Conservation (phyloP, 2,329 filamentous ascomycete species). For the Didymella lethalis region DNA sequence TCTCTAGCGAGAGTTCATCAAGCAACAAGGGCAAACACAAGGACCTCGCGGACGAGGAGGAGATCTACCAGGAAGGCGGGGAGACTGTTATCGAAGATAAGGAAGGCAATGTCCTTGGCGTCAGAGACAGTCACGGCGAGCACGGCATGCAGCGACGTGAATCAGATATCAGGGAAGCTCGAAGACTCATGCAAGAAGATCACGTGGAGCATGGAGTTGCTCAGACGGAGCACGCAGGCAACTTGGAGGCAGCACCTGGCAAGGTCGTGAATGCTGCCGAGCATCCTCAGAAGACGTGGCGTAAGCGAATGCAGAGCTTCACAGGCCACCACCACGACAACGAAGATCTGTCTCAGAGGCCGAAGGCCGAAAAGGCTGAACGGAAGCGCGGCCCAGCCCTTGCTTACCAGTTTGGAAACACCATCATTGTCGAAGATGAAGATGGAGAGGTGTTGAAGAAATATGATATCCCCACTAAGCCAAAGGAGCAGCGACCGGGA, state of each 20-base stretch:
- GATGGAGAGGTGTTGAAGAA: conserved; percentile 87
- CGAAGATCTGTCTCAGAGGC: conserved; percentile 42
- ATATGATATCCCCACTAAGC: conserved; percentile 72
- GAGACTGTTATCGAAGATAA: conserved; percentile 83
- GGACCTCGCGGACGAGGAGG: conserved; percentile 53
- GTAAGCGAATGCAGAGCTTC: conserved; percentile 58
- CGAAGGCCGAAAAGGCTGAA: conserved; percentile 45
- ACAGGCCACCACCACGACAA: conserved; percentile 55
- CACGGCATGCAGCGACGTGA: conserved; percentile 67
- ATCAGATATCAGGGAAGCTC: conserved; percentile 64
- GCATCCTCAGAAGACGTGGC: conserved; percentile 52
- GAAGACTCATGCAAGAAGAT: conserved; percentile 62
- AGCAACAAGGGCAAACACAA: conserved; percentile 47
- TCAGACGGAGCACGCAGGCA: conserved; percentile 59
- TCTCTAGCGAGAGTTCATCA: conserved; percentile 47
- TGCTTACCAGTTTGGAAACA: conserved; percentile 86
- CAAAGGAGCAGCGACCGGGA: conserved; percentile 47
- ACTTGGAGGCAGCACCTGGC: conserved; percentile 43
- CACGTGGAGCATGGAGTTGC: conserved; percentile 54
- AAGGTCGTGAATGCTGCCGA: conserved; percentile 51
- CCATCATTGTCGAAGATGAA: conserved; percentile 88
- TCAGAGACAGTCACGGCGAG: conserved; percentile 60
- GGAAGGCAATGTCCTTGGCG: conserved; percentile 83
- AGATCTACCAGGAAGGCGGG: conserved; percentile 82
- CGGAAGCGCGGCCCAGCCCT: conserved; percentile 72